Evolutionary conservation across 768 basidiomycete genomes (phyloP).

Genomic region (Tylopilus subfusipes): DNA sequence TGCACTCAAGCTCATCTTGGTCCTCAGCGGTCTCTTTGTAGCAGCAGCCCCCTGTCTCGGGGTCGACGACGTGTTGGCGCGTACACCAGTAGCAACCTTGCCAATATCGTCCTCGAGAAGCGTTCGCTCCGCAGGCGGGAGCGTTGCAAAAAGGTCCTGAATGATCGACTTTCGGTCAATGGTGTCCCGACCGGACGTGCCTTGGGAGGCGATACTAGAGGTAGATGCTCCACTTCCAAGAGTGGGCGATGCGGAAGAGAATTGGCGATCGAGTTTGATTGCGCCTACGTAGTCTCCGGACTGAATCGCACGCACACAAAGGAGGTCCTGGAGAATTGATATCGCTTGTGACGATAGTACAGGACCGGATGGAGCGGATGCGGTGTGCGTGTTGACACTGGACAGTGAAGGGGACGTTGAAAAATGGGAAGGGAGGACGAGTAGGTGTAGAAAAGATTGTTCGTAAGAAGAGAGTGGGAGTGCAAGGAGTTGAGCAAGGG

Average conservation of each 20-base stretch:
- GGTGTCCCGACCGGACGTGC: conserved; percentile 21
- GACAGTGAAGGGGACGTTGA: conserved; percentile 31
- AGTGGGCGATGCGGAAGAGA: conserved; percentile 42
- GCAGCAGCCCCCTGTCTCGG: conserved; percentile 9
- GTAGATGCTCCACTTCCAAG: conserved; percentile 5
- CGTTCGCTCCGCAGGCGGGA: conserved; percentile 61
- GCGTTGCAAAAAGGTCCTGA: conserved; percentile 59
- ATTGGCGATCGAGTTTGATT: conserved; percentile 68
- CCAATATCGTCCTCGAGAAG: conserved; percentile 61
- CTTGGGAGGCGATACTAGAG: conserved; percentile 27
- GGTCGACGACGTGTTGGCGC: conserved; percentile 2
- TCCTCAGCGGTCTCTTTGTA: conserved; percentile 20
- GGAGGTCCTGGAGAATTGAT: conserved; percentile 68
- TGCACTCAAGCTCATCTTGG: conserved; percentile 45
- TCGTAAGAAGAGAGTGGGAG: conserved; percentile 67
- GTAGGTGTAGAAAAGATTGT: conserved; percentile 51
- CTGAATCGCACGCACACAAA: conserved; percentile 74
- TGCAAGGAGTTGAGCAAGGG: conserved; percentile 59
- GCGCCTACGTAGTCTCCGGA: conserved; percentile 68
- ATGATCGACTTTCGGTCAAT: conserved; percentile 64
- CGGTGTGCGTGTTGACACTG: not conserved
- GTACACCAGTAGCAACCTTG: conserved; percentile 26
- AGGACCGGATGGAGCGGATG: not conserved
- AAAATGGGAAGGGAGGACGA: conserved; percentile 50
- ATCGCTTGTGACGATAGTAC: conserved; percentile 45